phyloP scores from a whole-genome alignment of 805 yeast genomes.

The Suhomyces prunicola region DNA sequence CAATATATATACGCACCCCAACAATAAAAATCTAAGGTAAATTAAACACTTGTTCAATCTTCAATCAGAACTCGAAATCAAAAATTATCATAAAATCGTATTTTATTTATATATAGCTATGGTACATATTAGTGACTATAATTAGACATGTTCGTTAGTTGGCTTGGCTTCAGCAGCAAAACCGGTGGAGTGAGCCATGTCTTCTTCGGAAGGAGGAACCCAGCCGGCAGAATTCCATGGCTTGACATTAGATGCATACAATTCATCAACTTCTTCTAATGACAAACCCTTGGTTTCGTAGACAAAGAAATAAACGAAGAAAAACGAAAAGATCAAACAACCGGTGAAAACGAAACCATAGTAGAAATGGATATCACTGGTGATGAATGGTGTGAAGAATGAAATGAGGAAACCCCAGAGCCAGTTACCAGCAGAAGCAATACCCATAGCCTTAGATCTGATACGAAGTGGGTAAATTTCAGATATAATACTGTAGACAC shows the following conservation, averaged over 20 bases:
- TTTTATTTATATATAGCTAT: not conserved
- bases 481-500: constrained; percentile 61
- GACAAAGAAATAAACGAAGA: constrained; percentile 69
- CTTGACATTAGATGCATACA: constrained; percentile 44
- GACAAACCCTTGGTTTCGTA: constrained; percentile 79
- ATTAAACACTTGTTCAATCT: not conserved
- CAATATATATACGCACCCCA: not conserved
- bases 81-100: not conserved
- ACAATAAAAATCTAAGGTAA: not conserved
- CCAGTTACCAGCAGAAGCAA: constrained; percentile 30
- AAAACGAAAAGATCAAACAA: constrained; percentile 55
- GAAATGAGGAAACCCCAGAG: constrained; percentile 36
- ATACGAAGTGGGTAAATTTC: constrained; percentile 69
- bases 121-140: not conserved
- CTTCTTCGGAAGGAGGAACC: constrained; percentile 44
- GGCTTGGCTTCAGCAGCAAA: constrained; percentile 35
- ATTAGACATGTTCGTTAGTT: constrained; percentile 23
- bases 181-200: constrained; percentile 37
- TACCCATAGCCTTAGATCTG: constrained; percentile 42
- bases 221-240: constrained; percentile 46
- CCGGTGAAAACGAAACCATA: constrained; percentile 67
- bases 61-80: not conserved
- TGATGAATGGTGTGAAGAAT: constrained; percentile 64
- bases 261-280: constrained; percentile 75
- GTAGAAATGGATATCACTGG: constrained; percentile 56